Percentiles rank a stretch among this genome's conserved stretches.
These are phyloP conservation scores for Cladosporium colombiae DNA, from an alignment of 2,329 filamentous ascomycete species.

Conservation along the genomic window DNA sequence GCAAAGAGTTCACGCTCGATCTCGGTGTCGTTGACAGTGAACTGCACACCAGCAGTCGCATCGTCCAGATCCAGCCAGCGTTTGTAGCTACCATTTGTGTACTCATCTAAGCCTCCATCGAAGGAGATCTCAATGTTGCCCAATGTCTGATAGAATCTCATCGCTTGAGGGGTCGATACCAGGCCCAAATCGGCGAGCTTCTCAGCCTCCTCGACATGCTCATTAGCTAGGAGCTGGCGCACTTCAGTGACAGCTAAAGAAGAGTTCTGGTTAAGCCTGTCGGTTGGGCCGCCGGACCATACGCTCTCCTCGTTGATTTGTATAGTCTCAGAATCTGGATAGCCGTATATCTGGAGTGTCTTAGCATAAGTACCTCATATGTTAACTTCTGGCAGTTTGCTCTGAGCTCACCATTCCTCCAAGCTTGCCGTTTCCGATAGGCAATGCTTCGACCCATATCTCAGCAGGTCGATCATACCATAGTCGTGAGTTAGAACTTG, in stretches of 20 bases:
- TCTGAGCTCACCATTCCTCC: slow-evolving; percentile 2
- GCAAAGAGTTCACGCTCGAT: slow-evolving; percentile 13
- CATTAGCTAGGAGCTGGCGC: slow-evolving; percentile 3
- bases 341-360: slow-evolving; percentile 1
- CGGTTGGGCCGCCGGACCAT: slow-evolving; percentile 14
- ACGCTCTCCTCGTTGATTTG: slow-evolving; percentile 18
- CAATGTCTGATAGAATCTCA: slow-evolving; percentile 12
- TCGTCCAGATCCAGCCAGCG: slow-evolving; percentile 17
- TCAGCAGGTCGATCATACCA: slow-evolving; percentile 18
- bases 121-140: slow-evolving; percentile 17
- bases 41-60: slow-evolving; percentile 13
- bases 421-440: slow-evolving; percentile 11
- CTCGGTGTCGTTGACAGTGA: slow-evolving; percentile 12
- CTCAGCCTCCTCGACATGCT: slow-evolving; percentile 11
- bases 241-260: slow-evolving; percentile 12
- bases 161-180: slow-evolving; percentile 11
- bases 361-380: neutral
- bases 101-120: slow-evolving; percentile 10
- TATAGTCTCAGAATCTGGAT: slow-evolving; percentile 7
- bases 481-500: neutral
- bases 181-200: slow-evolving; percentile 13
- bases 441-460: slow-evolving; percentile 11
- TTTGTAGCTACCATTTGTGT: slow-evolving; percentile 10
- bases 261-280: slow-evolving; percentile 12
- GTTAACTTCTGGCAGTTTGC: neutral